phyloP scores from a whole-genome alignment of 352 stramenopile genomes.

The Phytophthora chlamydospora region DNA sequence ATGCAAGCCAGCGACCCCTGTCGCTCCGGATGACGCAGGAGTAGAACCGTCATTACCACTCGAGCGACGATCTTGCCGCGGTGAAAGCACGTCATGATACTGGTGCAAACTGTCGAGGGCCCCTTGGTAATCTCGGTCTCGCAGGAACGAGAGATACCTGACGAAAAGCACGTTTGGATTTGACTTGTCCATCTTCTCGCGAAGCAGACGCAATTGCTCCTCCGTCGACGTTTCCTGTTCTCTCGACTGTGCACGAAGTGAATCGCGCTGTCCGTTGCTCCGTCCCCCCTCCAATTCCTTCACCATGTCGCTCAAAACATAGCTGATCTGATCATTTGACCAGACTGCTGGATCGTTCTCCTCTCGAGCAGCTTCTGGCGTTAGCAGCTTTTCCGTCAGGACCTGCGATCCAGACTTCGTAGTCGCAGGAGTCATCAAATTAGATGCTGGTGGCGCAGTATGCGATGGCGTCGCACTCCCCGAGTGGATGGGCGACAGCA shows the following conservation, averaged over 20 bases:
- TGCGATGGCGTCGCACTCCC: constrained; percentile 17
- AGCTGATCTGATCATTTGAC: constrained; percentile 69
- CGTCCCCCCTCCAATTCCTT: constrained; percentile 33
- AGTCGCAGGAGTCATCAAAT: constrained; percentile 21
- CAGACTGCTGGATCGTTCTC: constrained; percentile 41
- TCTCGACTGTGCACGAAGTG: too few relatives aligned
- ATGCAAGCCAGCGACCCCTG: constrained; percentile 31
- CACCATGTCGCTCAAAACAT: constrained; percentile 57
- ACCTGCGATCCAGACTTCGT: constrained; percentile 11
- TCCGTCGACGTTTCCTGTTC: constrained; percentile 6
- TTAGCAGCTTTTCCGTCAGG: constrained; percentile 18
- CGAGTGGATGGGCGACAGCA: constrained; percentile 41
- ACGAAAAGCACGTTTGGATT: constrained; percentile 81
- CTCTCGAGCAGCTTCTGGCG: constrained; percentile 23
- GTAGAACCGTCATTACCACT: constrained; percentile 16
- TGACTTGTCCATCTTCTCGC: constrained; percentile 31
- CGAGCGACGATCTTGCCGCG: constrained; percentile 33
- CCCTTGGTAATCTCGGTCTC: constrained; percentile 80
- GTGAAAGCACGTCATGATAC: constrained; percentile 93
- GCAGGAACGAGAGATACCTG: constrained; percentile 86
- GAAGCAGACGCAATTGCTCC: constrained; percentile 30
- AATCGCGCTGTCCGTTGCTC: neutral
- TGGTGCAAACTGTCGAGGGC: constrained; percentile 92
- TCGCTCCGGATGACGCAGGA: constrained; percentile 11
- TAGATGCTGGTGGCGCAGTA: constrained; percentile 6